These are phyloP conservation scores for Annona squamosa DNA, from an alignment of 164 flowering plant genomes.

Conservation along the genomic window DNA sequence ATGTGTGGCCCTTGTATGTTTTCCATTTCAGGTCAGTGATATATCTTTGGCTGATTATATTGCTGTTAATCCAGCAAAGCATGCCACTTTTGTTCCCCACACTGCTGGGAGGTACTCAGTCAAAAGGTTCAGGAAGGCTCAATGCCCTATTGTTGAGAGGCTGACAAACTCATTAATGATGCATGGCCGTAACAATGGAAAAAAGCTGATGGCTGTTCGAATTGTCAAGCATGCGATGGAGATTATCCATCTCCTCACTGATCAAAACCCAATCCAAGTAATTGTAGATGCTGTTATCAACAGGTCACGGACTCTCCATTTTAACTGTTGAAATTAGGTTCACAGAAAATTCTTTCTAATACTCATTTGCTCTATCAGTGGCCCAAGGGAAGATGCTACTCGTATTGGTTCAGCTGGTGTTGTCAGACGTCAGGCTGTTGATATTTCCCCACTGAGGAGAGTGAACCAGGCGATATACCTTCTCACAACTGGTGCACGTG, in stretches of 20 bases:
- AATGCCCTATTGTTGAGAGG: constrained; percentile 33
- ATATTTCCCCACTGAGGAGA: constrained; percentile 29
- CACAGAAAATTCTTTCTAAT: neutral
- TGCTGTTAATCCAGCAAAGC: constrained; percentile 18
- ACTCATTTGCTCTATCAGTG: constrained; percentile 11
- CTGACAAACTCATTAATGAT: constrained; percentile 37
- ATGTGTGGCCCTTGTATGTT: too few species aligned
- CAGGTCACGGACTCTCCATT: constrained; percentile 14
- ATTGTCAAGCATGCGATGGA: constrained; percentile 35
- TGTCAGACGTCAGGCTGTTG: constrained; percentile 31
- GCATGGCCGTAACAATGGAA: constrained; percentile 37
- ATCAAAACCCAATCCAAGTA: constrained; percentile 30
- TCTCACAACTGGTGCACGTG: constrained; percentile 27
- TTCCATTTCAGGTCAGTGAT: constrained; percentile 20
- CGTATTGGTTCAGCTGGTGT: constrained; percentile 31
- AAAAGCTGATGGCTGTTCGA: constrained; percentile 34
- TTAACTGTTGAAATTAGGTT: neutral
- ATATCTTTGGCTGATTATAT: constrained; percentile 26
- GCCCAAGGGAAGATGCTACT: constrained; percentile 32
- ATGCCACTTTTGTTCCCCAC: constrained; percentile 29
- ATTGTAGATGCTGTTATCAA: constrained; percentile 34
- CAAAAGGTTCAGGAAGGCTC: constrained; percentile 32
- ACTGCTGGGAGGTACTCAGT: constrained; percentile 31
- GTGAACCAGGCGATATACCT: constrained; percentile 30
- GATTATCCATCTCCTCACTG: constrained; percentile 31